Evolutionary conservation across 2,329 filamentous ascomycete species (phyloP), one percentile per base, ranked within the genome.

Genomic region (Hymenotorrendiella dingleyae): DNA sequence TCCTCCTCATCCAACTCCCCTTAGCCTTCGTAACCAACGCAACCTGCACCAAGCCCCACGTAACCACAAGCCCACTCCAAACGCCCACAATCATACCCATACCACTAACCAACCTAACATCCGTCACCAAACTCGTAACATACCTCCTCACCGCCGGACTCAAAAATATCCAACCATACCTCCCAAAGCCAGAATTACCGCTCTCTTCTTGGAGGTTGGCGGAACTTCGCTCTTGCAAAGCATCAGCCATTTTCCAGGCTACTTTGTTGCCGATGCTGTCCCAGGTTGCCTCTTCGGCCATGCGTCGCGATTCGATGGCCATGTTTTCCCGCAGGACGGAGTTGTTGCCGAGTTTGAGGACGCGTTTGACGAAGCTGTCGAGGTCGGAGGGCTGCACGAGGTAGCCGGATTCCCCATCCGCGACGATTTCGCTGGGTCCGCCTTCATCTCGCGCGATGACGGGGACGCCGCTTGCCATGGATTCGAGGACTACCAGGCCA

Each of bases 261-360:
- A 84, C 81, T 36, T 74, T 76, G 54, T 82, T 82, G 64, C 83
- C 82, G 61, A 85, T 82, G 63, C 75, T 81, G 45, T 84, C 79
- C 82, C 82, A 86, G 0, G 79, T 85, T 3, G 76, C 80, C 36
- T 79, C 70, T 46, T 74, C 74, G 0, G 80, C 82, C 47, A 79
- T 73, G 16, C 59, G 56, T 40, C 80, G 69, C 1, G 78, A 73
- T 7, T 68, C 64, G 0, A 46, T 43, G 2, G 66, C 64, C 64
- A 84, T 73, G 1, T 50, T 56, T 4, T 53, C 38, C 6, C 77
- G 68, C 12, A 76, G 59, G 0, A 49, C 42, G 0, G 58, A 35
- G 46, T 83, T 68, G 2, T 55, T 61, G 1, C 70, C 68, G 0
- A 85, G 64, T 43, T 68, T 55, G 28, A 71, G 55, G 0, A 80